These are phyloP conservation scores for Coelastrella sp. DNA, from an alignment of 139 green algal species.

Conservation along the genomic window DNA sequence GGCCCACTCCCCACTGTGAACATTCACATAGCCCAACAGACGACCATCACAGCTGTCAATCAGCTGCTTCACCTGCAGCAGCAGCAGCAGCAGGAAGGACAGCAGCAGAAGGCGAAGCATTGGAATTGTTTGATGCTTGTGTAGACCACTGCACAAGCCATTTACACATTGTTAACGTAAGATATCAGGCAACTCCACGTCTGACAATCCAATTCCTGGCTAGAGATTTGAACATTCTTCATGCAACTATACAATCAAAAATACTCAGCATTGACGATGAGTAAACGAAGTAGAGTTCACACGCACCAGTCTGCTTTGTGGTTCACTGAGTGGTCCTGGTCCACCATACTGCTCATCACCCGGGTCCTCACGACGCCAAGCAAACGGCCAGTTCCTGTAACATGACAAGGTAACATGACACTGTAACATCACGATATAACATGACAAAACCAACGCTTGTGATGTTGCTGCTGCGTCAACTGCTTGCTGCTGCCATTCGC, in stretches of 20 bases:
- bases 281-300: not conserved
- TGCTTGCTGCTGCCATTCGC: not conserved
- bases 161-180: too few species aligned
- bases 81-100: not conserved
- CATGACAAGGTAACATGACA: not conserved
- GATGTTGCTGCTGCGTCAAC: not conserved
- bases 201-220: too few species aligned
- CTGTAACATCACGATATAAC: too few species aligned
- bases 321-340: constrained; percentile 64
- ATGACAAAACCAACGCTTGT: not conserved
- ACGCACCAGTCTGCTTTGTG: constrained; percentile 62
- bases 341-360: constrained; percentile 66
- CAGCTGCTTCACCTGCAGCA: constrained; percentile 39
- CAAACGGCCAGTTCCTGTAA: constrained; percentile 66
- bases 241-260: too few species aligned
- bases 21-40: constrained; percentile 61
- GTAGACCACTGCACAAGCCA: too few species aligned
- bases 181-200: too few species aligned
- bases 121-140: not conserved
- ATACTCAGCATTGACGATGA: not conserved
- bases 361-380: constrained; percentile 44
- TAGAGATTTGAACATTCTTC: too few species aligned
- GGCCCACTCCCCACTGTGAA: constrained; percentile 75
- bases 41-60: not conserved
- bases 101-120: not conserved